A percentile compares a stretch with the other conserved stretches of the same genome.
Evolutionary conservation across 139 green algal genomes (phyloP).

Genomic region (Protoeuglena noctilucae): DNA sequence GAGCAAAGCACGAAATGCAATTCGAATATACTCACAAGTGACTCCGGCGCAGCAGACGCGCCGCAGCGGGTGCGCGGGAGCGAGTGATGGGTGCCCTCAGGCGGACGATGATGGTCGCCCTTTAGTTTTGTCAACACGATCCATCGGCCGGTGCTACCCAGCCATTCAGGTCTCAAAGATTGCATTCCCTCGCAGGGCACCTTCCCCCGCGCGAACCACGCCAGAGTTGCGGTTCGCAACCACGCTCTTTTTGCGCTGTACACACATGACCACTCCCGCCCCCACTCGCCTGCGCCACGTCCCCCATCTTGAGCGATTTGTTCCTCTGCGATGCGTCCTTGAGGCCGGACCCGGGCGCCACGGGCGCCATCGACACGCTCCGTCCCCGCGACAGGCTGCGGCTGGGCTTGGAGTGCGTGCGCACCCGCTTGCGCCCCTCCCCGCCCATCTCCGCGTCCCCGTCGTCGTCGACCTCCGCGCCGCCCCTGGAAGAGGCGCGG

Average conservation of each 20-base stretch:
- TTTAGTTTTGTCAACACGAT: too few species aligned
- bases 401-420: slow-evolving; percentile 64
- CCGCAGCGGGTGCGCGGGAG: too few species aligned
- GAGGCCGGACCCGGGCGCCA: slow-evolving; percentile 36
- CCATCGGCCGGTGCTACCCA: too few species aligned
- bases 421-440: slow-evolving; percentile 39
- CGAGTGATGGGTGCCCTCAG: too few species aligned
- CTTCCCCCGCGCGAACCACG: too few species aligned
- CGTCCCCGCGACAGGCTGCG: slow-evolving; percentile 67
- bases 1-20: too few species aligned
- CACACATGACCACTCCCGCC: slow-evolving; percentile 27
- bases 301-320: slow-evolving; percentile 71
- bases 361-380: slow-evolving; percentile 34
- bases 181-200: too few species aligned
- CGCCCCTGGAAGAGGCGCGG: slow-evolving; percentile 18
- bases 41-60: too few species aligned
- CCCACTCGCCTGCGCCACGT: slow-evolving; percentile 53
- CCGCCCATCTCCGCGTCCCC: slow-evolving; percentile 34
- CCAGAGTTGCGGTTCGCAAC: too few species aligned
- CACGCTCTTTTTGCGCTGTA: slow-evolving; percentile 9
- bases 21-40: too few species aligned
- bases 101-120: too few species aligned
- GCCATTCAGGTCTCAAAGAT: too few species aligned
- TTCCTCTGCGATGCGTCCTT: slow-evolving; percentile 63
- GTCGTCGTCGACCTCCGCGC: slow-evolving; percentile 17